Evolutionary conservation across 1,284 basidiomycete species (phyloP), one percentile per base, ranked within the genome.

Genomic region (Naganishia sp.): DNA sequence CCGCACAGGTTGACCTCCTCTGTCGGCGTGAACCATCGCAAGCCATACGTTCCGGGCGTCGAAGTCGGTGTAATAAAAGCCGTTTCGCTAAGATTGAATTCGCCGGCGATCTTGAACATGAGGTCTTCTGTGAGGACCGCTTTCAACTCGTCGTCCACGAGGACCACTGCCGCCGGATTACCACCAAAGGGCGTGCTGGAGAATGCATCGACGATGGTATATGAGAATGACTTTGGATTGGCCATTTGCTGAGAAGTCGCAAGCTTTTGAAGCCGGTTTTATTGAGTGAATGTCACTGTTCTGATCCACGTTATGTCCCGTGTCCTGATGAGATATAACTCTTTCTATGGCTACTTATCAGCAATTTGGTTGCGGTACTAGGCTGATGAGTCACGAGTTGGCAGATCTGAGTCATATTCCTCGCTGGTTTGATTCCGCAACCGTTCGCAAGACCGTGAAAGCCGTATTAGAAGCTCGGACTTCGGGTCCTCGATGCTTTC

Each of bases 1-100:
- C 68, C 68, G 45, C 68, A 67, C 49, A 69, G 66, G 21, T 45
- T 50, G 39, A 67, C 57, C 46, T 69, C 68, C 15, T 28, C 45
- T 6, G 53, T 50, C 6, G 68, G 68, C 6, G 68, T 69, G 45
- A 64, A 67, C 68, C 68, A 69, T 13, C 65, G 33, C 15, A 69
- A 50, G 2, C 56, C 64, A 10, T 60, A 69, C 3, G 59, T 49
- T 25, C 46, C 54, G 15, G 53, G 53, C 28, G 48, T 55, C 2
- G 56, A 42, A 23, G 63, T 65, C 2, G 60, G 54, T 2, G 64
- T 61, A 42, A 69, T 43, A 48, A 63, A 69, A 13, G 68, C 68
- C 6, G 68, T 69, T 48, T 69, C 68, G 15, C 65, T 65, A 13
- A 66, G 44, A 42, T 67, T 69, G 44, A 69, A 61, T 46, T 69